Evolutionary conservation across 768 basidiomycete genomes (phyloP).

Genomic region (Tulasnella sp.): DNA sequence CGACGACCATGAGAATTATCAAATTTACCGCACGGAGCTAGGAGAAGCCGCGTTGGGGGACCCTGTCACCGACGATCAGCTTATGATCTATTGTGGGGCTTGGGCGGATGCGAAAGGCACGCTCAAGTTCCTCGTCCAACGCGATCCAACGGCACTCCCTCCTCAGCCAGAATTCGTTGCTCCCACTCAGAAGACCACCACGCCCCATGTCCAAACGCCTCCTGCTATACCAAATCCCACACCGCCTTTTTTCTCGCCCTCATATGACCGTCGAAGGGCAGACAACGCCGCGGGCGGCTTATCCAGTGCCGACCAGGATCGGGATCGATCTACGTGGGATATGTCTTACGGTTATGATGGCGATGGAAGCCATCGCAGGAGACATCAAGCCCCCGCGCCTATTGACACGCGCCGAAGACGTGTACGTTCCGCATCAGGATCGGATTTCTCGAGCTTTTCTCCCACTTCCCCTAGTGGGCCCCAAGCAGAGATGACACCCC

Average conservation of each 20-base stretch:
- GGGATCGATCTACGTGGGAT: conserved; percentile 23
- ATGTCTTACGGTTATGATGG: conserved; percentile 24
- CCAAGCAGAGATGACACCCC: conserved; percentile 1
- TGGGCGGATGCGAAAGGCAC: conserved; percentile 72
- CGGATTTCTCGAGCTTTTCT: conserved; percentile 17
- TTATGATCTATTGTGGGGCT: conserved; percentile 67
- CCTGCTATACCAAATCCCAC: conserved; percentile 4
- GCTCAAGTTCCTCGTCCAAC: conserved; percentile 79
- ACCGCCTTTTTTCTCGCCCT: conserved; percentile 12
- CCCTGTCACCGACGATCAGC: conserved; percentile 62
- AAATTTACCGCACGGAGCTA: conserved; percentile 85
- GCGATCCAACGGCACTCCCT: conserved; percentile 37
- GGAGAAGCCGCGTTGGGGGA: conserved; percentile 71
- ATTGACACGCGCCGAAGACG: conserved; percentile 40
- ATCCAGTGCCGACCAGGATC: not conserved
- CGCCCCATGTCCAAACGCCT: conserved; percentile 2
- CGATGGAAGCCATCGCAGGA: conserved; percentile 9
- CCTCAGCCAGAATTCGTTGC: conserved; percentile 9
- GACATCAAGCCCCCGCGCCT: conserved; percentile 39
- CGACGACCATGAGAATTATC: conserved; percentile 72
- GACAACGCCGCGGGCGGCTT: not conserved
- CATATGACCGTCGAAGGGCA: conserved; percentile 4
- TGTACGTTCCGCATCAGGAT: conserved; percentile 22
- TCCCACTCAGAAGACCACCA: not conserved
- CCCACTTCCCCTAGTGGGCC: conserved; percentile 14